phyloP scores from a whole-genome alignment of 1,284 basidiomycete species.

The Malassezia psittaci region DNA sequence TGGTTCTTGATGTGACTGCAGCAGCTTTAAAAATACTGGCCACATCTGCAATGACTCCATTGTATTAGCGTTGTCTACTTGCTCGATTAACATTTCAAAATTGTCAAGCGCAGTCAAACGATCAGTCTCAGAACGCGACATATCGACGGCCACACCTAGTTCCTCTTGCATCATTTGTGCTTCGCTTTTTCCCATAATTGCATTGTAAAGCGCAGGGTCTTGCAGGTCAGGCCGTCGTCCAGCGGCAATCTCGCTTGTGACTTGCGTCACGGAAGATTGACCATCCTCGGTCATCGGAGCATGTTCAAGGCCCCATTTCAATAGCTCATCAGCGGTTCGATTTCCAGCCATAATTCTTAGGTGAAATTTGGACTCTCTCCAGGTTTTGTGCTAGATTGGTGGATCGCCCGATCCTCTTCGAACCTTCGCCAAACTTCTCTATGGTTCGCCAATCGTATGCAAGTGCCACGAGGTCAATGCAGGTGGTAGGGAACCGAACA shows the following conservation, averaged over 20 bases:
- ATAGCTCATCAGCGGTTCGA: constrained; percentile 35
- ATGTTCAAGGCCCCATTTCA: constrained; percentile 37
- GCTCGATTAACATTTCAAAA: constrained; percentile 88
- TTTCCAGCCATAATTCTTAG: constrained; percentile 28
- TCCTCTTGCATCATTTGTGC: constrained; percentile 46
- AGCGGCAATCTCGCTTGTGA: constrained; percentile 28
- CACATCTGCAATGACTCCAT: constrained; percentile 74
- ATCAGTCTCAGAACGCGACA: constrained; percentile 19
- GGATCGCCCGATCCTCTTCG: neutral
- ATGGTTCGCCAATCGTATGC: neutral
- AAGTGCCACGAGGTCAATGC: neutral
- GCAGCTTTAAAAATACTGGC: constrained; percentile 64
- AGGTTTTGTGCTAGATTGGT: no score
- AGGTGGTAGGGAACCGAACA: neutral
- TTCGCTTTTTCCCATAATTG: constrained; percentile 46
- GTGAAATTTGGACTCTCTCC: neutral
- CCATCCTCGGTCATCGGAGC: constrained; percentile 11
- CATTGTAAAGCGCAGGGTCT: constrained; percentile 37
- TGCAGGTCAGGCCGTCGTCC: constrained; percentile 38
- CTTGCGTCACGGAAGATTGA: constrained; percentile 24
- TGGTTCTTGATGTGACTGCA: constrained; percentile 53
- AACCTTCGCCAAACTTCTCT: neutral
- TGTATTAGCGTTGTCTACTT: constrained; percentile 92
- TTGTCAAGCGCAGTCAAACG: constrained; percentile 75
- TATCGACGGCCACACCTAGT: constrained; percentile 32